Base-by-base conservation (phyloP, 805 yeast species). In the Lipomyces starkeyi region DNA sequence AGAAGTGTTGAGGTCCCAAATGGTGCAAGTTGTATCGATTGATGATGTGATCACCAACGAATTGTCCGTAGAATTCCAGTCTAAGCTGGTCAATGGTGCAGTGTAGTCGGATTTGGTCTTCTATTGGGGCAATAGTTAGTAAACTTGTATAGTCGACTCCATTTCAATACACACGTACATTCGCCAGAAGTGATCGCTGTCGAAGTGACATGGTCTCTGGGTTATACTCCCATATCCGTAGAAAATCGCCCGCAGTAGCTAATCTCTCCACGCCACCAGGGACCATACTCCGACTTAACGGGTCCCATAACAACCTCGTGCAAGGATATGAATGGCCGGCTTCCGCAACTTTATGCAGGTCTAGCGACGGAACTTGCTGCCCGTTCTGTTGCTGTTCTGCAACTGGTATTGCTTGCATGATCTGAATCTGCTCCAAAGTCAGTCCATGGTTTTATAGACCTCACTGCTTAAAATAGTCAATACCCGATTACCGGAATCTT, bases 21-120 rank as follows among this genome's bases (percentile, higher is more conserved):
- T 87, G 0, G 98, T 93, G 79, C 99, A 95, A 0, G 99, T 95
- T 0, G 99, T 95, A 79, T 95, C 99, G 11, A 94, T 91, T 25
- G 95, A 88, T 70, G 94, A 86, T 1, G 98, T 91, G 49, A 95
- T 89, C 25, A 93, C 84, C 53, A 87, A 78, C 60, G 86, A 86
- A 2, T 91, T 85, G 73, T 91, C 93, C 1, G 83, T 81, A 49
- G 83, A 80, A 80, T 91, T 92, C 98, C 99, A 95, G 79, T 95
- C 97, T 74, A 95, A 91, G 1, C 97, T 88, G 0, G 98, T 93
- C 62, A 95, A 84, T 4, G 99, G 99, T 1, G 99, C 97, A 61
- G 88, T 81, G 72, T 81, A 83, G 37, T 77, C 80, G 61, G 83
- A 70, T 57, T 80, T 79, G 27, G 82, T 78, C 58, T 81, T 68